Evolutionary conservation across 2,329 filamentous ascomycete genomes (phyloP).

Genomic region (Penicillium sp.): DNA sequence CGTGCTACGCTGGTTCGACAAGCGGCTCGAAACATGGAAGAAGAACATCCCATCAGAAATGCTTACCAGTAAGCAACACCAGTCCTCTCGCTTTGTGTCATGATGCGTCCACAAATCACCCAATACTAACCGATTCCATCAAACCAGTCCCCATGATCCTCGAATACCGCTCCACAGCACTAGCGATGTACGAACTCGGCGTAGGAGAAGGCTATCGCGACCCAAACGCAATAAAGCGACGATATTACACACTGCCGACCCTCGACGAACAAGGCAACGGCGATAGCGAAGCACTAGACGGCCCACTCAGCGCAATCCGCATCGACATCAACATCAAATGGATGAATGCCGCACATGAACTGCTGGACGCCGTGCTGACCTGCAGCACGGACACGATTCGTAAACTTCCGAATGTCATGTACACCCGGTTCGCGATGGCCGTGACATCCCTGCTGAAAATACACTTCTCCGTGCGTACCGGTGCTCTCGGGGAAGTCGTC

Average conservation of each 20-base stretch:
- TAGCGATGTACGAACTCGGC: slow-evolving; percentile 36
- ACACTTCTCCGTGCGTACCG: slow-evolving; percentile 33
- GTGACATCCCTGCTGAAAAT: slow-evolving; percentile 37
- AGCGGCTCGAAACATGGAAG: slow-evolving; percentile 35
- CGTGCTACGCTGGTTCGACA: slow-evolving; percentile 37
- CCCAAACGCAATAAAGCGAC: slow-evolving; percentile 33
- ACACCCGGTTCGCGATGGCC: slow-evolving; percentile 33
- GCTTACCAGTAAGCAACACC: slow-evolving; percentile 28
- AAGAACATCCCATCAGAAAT: slow-evolving; percentile 28
- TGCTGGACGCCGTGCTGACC: slow-evolving; percentile 32
- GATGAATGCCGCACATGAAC: slow-evolving; percentile 36
- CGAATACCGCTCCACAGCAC: slow-evolving; percentile 31
- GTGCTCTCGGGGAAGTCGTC: slow-evolving; percentile 32
- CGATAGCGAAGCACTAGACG: slow-evolving; percentile 12
- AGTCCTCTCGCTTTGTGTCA: neutral
- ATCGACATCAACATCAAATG: slow-evolving; percentile 40
- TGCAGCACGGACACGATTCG: slow-evolving; percentile 36
- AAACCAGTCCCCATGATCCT: slow-evolving; percentile 29
- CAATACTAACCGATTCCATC: neutral
- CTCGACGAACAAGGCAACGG: slow-evolving; percentile 13
- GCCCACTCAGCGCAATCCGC: slow-evolving; percentile 32
- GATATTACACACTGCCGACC: slow-evolving; percentile 34
- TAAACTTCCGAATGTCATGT: slow-evolving; percentile 35
- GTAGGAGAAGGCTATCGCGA: slow-evolving; percentile 39
- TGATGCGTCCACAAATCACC: neutral